Base-by-base conservation (phyloP, 768 basidiomycete species). In the Terana coerulea region DNA sequence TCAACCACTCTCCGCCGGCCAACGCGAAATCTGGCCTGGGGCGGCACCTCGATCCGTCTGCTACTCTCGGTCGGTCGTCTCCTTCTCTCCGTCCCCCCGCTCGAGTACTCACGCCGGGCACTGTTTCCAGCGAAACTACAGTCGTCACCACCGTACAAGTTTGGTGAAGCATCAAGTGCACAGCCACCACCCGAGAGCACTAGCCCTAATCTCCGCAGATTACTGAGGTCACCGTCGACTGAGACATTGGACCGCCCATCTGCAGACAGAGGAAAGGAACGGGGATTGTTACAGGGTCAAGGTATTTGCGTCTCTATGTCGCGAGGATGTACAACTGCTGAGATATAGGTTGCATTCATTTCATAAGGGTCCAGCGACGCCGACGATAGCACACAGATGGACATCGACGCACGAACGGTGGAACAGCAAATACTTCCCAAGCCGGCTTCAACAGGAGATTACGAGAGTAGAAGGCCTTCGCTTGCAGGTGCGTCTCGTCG, bases 121-220 rank as follows among this genome's bases (percentile, higher is more conserved):
- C 40, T 34, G 67, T 54, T 61, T 41, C 59, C 68, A 42, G 61
- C 67, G 41, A 75, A 76, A 42, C 75, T 79, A 35, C 81, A 83
- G 9, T 83, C 86, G 12, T 64, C 76, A 19, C 82, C 88, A 10
- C 80, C 85, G 22, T 88, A 80, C 66, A 79, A 83, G 56, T 86
- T 86, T 65, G 85, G 86, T 47, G 84, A 88, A 59, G 80, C 83
- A 14, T 44, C 55, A 11, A 79, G 80, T 14, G 47, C 59, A 9
- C 64, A 63, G 48, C 61, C 68, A 17, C 22, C 43, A 5, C 61
- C 57, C 5, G 37, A 46, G 34, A 60, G 56, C 46, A 49, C 52
- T 34, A 64, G 59, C 54, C 55, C 62, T 14, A 59, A 53, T 76
- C 76, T 35, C 21, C 57, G 52, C 49, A 63, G 57, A 49, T 54